Conservation (phyloP, 2,329 filamentous ascomycete genomes). For the Fusarium penzigii region DNA sequence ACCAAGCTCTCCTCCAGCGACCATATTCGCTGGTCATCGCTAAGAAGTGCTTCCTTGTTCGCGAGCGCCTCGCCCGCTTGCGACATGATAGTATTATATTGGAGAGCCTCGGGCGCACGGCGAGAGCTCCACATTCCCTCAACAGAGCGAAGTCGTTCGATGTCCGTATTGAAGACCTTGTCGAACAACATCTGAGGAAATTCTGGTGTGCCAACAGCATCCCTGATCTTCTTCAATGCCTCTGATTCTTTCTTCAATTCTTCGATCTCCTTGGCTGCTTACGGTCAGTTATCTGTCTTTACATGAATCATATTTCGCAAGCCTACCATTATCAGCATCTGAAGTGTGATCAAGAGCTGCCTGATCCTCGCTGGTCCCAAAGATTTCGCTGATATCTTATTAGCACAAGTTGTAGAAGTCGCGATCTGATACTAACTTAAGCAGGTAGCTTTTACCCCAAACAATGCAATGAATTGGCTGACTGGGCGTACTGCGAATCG, state of each 20-base stretch:
- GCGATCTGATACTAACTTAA: constrained; percentile 56
- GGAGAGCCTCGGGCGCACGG: constrained; percentile 70
- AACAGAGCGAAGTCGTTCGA: constrained; percentile 79
- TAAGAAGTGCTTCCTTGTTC: constrained; percentile 54
- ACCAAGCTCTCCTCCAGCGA: constrained; percentile 78
- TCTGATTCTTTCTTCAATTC: constrained; percentile 83
- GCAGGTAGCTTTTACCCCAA: constrained; percentile 95
- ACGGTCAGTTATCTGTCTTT: constrained; percentile 6
- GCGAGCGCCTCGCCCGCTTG: constrained; percentile 52
- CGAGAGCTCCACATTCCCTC: constrained; percentile 96
- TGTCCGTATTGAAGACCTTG: constrained; percentile 88
- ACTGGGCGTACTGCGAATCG: constrained; percentile 92
- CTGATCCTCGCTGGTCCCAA: constrained; percentile 87
- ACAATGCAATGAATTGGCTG: constrained; percentile 99
- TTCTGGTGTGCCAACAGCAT: constrained; percentile 74
- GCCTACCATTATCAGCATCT: constrained; percentile 74
- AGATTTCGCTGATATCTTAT: constrained; percentile 64
- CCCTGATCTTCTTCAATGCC: constrained; percentile 79
- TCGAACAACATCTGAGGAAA: constrained; percentile 84
- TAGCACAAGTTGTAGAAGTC: not conserved
- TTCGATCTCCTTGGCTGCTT: constrained; percentile 71
- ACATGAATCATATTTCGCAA: not conserved
- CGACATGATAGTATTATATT: constrained; percentile 62
- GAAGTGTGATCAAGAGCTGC: constrained; percentile 76
- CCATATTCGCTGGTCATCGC: constrained; percentile 77